Evolutionary conservation across 306 rosid genomes (phyloP), one percentile per base, ranked within the genome.

Genomic region (Ormosia semicastrata): DNA sequence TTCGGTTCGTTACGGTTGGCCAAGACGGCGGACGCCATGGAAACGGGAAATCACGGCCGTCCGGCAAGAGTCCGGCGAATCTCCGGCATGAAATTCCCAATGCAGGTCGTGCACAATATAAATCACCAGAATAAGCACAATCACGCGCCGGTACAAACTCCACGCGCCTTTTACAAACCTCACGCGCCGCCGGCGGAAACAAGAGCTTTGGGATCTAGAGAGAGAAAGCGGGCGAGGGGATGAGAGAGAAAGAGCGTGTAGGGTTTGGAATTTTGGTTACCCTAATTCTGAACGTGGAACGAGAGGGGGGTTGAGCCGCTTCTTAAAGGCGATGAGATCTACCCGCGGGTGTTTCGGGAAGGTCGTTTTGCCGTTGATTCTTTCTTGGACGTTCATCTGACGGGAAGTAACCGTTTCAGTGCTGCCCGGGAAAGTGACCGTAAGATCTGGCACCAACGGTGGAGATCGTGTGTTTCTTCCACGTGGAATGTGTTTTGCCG

Each of bases 1-100:
- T 87, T 87, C 43, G 89, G 71, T 81, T 86, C 88, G 88, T 81
- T 84, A 43, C 89, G 86, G 85, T 87, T 89, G 44, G 87, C 91
- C 83, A 90, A 34, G 75, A 92, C 93, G 75, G 94, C 97, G 52
- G 93, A 90, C 46, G 94, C 92, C 97, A 92, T 91, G 33, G 66
- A 76, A 18, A 79, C 2, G 54, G 59, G 29, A 63, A 60, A 41
- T 63, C 73, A 41, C 79, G 49, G 43, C 43, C 49, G 47, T 59
- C 70, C 59, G 41, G 50, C 39, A 7, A 59, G 62, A 43, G 8
- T 72, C 84, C 87, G 79, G 83, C 60, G n/a, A 64, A 73, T 46
- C 80, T 67, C 93, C 87, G 93, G 85, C 83, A 44, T 71, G 41
- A 78, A 66, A 36, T 76, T 75, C 77, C 67, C 60, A 86, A 86